These are phyloP conservation scores for Blastobotrys attinorum DNA, from an alignment of 805 yeast genomes.

Conservation along the genomic window DNA sequence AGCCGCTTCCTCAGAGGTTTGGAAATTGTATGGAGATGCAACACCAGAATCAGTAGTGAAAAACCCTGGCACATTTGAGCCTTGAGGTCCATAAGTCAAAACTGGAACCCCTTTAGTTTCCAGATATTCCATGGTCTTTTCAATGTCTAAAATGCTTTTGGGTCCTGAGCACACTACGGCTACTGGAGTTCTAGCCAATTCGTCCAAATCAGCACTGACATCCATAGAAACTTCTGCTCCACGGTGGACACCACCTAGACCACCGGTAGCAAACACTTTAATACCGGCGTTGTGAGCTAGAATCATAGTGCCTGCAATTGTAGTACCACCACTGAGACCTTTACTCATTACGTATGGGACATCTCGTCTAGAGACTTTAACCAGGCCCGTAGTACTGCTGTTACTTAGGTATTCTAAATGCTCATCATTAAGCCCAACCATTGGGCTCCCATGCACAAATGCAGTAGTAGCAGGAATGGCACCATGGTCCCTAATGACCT, in stretches of 20 bases:
- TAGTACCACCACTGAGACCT: slow-evolving; percentile 73
- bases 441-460: slow-evolving; percentile 61
- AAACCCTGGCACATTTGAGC: slow-evolving; percentile 68
- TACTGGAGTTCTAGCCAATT: slow-evolving; percentile 72
- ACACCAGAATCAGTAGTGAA: slow-evolving; percentile 72
- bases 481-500: slow-evolving; percentile 48
- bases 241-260: slow-evolving; percentile 85
- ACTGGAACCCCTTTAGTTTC: slow-evolving; percentile 91
- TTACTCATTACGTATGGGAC: slow-evolving; percentile 62
- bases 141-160: slow-evolving; percentile 74
- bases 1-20: slow-evolving; percentile 53
- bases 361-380: slow-evolving; percentile 76
- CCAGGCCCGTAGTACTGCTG: slow-evolving; percentile 23
- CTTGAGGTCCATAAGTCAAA: slow-evolving; percentile 50
- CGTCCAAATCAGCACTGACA: slow-evolving; percentile 81
- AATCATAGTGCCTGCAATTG: slow-evolving; percentile 85
- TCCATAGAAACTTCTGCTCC: slow-evolving; percentile 72
- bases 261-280: slow-evolving; percentile 86
- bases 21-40: slow-evolving; percentile 57
- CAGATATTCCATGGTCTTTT: slow-evolving; percentile 71
- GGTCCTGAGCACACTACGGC: slow-evolving; percentile 94
- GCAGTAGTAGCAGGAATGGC: slow-evolving; percentile 84
- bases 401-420: slow-evolving; percentile 49
- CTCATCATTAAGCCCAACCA: slow-evolving; percentile 48
- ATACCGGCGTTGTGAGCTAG: slow-evolving; percentile 69